Conservation (phyloP, 2,329 filamentous ascomycete genomes). For the Penicillium sp. region DNA sequence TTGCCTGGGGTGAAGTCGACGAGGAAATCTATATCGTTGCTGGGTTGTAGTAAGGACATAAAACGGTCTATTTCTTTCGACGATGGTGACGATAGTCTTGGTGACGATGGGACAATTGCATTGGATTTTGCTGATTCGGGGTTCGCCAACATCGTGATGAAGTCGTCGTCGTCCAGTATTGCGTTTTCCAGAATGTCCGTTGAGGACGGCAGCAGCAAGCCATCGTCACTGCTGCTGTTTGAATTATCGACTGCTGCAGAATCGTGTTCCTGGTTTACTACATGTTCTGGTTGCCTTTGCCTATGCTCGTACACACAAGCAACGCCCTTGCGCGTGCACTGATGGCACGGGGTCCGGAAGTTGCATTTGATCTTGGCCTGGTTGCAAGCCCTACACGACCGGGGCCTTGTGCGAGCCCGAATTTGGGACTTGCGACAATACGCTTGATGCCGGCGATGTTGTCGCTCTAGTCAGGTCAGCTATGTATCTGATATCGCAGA, state of each 20-base stretch:
- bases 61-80: background rate
- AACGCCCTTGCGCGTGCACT: slow-evolving; percentile 8
- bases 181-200: background rate
- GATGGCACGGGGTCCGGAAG: slow-evolving; percentile 10
- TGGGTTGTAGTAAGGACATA: background rate
- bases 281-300: background rate
- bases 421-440: slow-evolving; percentile 8
- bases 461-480: background rate
- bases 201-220: background rate
- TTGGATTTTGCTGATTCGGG: background rate
- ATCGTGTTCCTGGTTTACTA: background rate
- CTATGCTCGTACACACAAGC: slow-evolving; percentile 8
- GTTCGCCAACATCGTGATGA: background rate
- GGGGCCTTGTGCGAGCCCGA: slow-evolving; percentile 1
- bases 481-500: no score
- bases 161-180: background rate
- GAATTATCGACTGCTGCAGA: background rate
- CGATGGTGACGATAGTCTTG: no score
- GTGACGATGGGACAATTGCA: background rate
- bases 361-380: slow-evolving; percentile 14
- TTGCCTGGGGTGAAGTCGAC: background rate
- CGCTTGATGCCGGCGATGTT: slow-evolving; percentile 6
- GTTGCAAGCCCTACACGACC: slow-evolving; percentile 12
- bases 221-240: background rate
- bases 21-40: background rate